phyloP scores from a whole-genome alignment of 1,139 yeast genomes.

The Yamadazyma jaroonii region DNA sequence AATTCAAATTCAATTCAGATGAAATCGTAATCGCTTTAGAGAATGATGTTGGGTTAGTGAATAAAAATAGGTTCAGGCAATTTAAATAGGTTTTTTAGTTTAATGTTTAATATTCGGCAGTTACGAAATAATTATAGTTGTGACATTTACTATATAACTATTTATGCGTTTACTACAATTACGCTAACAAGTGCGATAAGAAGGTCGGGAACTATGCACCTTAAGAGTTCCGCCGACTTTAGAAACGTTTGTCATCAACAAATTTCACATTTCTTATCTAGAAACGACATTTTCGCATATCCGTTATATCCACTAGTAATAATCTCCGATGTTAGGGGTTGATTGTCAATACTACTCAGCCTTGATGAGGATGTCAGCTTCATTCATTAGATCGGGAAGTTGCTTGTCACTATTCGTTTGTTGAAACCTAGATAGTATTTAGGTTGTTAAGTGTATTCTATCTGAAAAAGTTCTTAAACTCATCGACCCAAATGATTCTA shows the following conservation, averaged over 20 bases:
- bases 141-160: background rate
- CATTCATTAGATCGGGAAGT: no score
- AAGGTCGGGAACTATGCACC: no score
- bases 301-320: no score
- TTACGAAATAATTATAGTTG: background rate
- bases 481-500: constrained; percentile 60
- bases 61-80: constrained; percentile 53
- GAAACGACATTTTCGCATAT: no score
- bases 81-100: constrained; percentile 37
- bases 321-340: no score
- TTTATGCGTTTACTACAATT: no score
- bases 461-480: constrained; percentile 54
- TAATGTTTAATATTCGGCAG: background rate
- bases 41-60: constrained; percentile 69
- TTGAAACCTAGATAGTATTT: background rate
- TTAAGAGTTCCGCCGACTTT: no score
- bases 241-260: no score
- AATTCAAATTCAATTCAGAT: constrained; percentile 71
- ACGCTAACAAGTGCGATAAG: no score
- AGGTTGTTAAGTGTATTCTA: background rate
- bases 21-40: constrained; percentile 69
- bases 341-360: no score
- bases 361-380: no score
- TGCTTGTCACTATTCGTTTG: background rate
- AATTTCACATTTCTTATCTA: no score